Conservation (phyloP, 768 basidiomycete genomes). For the Russula ochroleuca region DNA sequence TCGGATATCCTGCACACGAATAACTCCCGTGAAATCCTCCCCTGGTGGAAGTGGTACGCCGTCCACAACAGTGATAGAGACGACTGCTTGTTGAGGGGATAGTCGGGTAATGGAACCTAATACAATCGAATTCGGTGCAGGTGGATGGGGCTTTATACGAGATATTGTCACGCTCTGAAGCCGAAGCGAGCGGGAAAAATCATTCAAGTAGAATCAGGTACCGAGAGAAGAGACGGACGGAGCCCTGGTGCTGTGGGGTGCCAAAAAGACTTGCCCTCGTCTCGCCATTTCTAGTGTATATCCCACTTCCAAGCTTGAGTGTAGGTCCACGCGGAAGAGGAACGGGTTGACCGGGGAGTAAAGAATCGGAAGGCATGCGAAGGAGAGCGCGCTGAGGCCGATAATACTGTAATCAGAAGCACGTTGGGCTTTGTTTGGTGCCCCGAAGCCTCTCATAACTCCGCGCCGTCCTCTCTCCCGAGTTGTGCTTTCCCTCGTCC, state of each 20-base stretch:
- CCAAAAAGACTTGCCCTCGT: conserved; percentile 71
- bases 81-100: conserved; percentile 74
- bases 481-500: conserved; percentile 25
- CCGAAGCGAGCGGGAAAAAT: conserved; percentile 14
- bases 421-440: conserved; percentile 27
- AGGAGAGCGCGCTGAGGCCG: neutral
- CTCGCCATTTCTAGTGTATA: conserved; percentile 59
- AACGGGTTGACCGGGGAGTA: conserved; percentile 81
- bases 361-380: conserved; percentile 35
- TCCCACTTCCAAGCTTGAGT: conserved; percentile 59
- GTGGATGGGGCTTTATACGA: conserved; percentile 67
- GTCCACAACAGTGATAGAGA: conserved; percentile 85
- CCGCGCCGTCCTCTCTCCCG: neutral
- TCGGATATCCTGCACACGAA: conserved; percentile 82
- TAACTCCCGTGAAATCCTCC: conserved; percentile 87
- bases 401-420: neutral
- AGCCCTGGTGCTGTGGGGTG: conserved; percentile 52
- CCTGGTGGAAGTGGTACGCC: conserved; percentile 75
- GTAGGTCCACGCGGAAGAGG: conserved; percentile 49
- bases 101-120: conserved; percentile 80
- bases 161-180: conserved; percentile 56
- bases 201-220: conserved; percentile 27
- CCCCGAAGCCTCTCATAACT: conserved; percentile 29
- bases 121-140: conserved; percentile 67
- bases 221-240: conserved; percentile 51